Base-by-base conservation (phyloP, 352 stramenopile species). In the Paralagenidium karlingii region DNA sequence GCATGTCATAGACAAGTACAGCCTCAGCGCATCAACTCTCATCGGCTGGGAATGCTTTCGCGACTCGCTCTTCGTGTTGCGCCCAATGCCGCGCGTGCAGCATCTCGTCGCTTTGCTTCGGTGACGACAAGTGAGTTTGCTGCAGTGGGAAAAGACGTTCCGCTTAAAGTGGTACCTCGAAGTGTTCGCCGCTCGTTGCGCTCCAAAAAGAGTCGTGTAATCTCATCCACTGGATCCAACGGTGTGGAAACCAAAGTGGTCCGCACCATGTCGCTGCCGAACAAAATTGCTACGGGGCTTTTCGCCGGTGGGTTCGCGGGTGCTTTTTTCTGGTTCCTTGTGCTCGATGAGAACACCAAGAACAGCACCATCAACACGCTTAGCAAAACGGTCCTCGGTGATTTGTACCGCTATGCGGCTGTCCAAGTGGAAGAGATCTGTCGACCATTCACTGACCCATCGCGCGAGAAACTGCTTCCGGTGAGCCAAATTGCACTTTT, bases 401-500 rank as follows among this genome's bases (percentile, higher is more conserved):
- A 79, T 40, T 46, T 79, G 20, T 88, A 85, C 53, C 51, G 36
- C 7, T 53, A 77, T 19, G 26, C 71, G 19, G 62, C 62, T 11
- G 64, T 55, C 22, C 77, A 88, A 40, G 57, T 89, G 40, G 63
- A 79, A 41, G 68, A 89, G 40, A 58, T 68, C 19, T 59, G 75
- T 38, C 70, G 71, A 33, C 78, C 75, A 5, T 89, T 82, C 48
- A 89, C 73, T 20, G 70, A 89, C 11, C 78, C 78, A n/a, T 83
- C 68, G 24, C 63, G 77, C 34, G 62, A 68, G 21, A 89, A 92
- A 50, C 52, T 92, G 27, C 49, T 92, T 47, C 78, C 78, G n/a
- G 63, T 75, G 39, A 21, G 47, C 32, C 1, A 24, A 6, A 12
- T 16, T 39, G 18, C 15, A 40, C 3, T 36, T 20, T 8, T 36